Percentiles rank a stretch among this genome's conserved stretches.
Evolutionary conservation across 2,329 filamentous ascomycete species (phyloP).

Genomic region (Aspergillus sp.): DNA sequence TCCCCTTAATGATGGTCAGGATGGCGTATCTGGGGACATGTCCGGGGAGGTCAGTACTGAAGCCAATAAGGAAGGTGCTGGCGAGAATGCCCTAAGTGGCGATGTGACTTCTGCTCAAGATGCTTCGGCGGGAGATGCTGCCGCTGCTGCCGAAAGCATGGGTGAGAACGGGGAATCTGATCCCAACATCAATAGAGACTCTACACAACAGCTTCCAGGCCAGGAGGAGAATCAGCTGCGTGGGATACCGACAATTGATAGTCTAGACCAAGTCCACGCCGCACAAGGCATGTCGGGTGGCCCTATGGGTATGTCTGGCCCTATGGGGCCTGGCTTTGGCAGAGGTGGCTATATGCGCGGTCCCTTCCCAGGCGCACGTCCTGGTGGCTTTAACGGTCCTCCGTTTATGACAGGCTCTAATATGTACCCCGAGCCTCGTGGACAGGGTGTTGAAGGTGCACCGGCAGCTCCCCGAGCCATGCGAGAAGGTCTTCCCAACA

Average conservation of each 20-base stretch:
- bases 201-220: constrained; percentile 16
- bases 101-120: constrained; percentile 35
- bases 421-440: constrained; percentile 43
- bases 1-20: constrained; percentile 26
- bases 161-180: constrained; percentile 18
- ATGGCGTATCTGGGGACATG: constrained; percentile 18
- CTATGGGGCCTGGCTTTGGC: constrained; percentile 37
- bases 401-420: constrained; percentile 31
- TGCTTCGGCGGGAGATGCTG: constrained; percentile 18
- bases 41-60: constrained; percentile 17
- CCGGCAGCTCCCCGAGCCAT: constrained; percentile 94
- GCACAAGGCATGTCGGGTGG: constrained; percentile 32
- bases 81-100: constrained; percentile 37
- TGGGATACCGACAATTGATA: constrained; percentile 36
- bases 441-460: constrained; percentile 67
- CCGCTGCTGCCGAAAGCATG: constrained; percentile 10
- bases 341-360: constrained; percentile 49
- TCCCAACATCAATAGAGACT: constrained; percentile 10
- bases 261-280: constrained; percentile 29
- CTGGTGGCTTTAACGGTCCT: constrained; percentile 33
- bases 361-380: constrained; percentile 46
- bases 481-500: constrained; percentile 84
- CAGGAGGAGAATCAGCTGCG: constrained; percentile 27
- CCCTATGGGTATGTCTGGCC: constrained; percentile 29
- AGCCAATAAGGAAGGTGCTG: constrained; percentile 31